These are phyloP conservation scores for Fraxinus angustifolia DNA, from an alignment of 305 asterid genomes.

Conservation along the genomic window DNA sequence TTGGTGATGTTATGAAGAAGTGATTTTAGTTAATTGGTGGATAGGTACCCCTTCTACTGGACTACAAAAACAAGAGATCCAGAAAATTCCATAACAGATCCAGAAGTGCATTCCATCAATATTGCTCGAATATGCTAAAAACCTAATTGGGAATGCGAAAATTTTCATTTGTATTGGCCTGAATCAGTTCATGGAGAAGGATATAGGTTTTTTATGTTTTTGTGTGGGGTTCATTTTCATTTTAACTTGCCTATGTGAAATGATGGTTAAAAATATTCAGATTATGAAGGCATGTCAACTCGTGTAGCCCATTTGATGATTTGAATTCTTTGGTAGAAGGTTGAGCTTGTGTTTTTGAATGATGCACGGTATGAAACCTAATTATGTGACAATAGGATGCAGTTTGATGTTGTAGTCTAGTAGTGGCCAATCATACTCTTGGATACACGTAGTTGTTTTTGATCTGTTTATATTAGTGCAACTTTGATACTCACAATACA, in stretches of 20 bases:
- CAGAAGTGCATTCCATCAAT: not conserved
- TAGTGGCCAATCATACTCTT: constrained; percentile 2
- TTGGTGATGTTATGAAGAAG: not conserved
- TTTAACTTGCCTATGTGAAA: not conserved
- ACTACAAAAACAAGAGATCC: not conserved
- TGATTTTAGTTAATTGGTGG: not conserved
- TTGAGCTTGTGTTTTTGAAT: not conserved
- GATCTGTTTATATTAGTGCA: not conserved
- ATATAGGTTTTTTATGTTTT: not conserved
- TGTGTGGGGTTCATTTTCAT: not conserved
- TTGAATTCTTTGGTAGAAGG: not conserved
- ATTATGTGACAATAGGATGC: not conserved
- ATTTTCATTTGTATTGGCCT: not conserved
- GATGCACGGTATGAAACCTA: not conserved
- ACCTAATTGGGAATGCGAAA: not conserved
- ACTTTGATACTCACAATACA: not conserved
- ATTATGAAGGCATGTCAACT: not conserved
- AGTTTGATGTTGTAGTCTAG: not conserved
- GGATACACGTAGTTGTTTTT: not conserved
- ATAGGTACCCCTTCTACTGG: not conserved
- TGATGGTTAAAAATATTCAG: not conserved
- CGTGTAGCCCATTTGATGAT: not conserved
- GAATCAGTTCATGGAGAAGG: not conserved
- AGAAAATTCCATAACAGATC: not conserved
- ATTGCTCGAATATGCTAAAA: not conserved